phyloP scores from a whole-genome alignment of 768 basidiomycete species.

The Russula earlei region DNA sequence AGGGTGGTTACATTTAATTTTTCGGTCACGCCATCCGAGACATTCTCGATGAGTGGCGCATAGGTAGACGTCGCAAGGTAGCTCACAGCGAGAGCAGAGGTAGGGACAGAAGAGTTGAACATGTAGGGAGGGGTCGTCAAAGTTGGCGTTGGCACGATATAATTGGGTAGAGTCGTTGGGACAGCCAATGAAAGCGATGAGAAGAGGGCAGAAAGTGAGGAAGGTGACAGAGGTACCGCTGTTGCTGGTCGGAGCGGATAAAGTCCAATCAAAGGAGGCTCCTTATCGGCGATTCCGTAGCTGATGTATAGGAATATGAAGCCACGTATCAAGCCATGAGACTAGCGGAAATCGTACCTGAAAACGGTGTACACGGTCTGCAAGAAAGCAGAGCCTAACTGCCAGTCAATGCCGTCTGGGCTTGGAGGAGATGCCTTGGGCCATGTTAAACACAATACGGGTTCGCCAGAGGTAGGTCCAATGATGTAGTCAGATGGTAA shows the following conservation, averaged over 20 bases:
- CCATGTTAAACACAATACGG: conserved; percentile 66
- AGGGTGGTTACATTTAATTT: conserved; percentile 43
- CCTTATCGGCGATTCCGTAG: conserved; percentile 64
- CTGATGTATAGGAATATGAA: conserved; percentile 28
- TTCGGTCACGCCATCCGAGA: conserved; percentile 19
- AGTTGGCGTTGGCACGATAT: conserved; percentile 52
- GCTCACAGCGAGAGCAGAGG: conserved; percentile 36
- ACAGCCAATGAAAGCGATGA: conserved; percentile 57
- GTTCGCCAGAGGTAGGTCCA: conserved; percentile 54
- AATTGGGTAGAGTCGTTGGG: conserved; percentile 64
- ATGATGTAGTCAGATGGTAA: conserved; percentile 73
- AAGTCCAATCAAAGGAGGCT: conserved; percentile 71
- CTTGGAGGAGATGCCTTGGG: conserved; percentile 56
- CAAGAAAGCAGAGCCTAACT: conserved; percentile 62
- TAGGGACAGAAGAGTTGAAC: conserved; percentile 56
- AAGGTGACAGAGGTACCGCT: conserved; percentile 31
- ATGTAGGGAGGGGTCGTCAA: conserved; percentile 54
- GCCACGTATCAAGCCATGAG: background rate
- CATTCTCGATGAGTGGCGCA: conserved; percentile 36
- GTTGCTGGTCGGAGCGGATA: conserved; percentile 43
- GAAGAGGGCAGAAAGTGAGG: conserved; percentile 40
- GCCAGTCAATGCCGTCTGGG: conserved; percentile 75
- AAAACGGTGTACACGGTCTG: conserved; percentile 71
- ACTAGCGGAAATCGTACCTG: conserved; percentile 37
- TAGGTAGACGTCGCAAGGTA: conserved; percentile 71